Percentiles rank a stretch among this genome's conserved stretches.
Evolutionary conservation across 2,329 filamentous ascomycete genomes (phyloP).

Genomic region (Phialemonium atrogriseum): DNA sequence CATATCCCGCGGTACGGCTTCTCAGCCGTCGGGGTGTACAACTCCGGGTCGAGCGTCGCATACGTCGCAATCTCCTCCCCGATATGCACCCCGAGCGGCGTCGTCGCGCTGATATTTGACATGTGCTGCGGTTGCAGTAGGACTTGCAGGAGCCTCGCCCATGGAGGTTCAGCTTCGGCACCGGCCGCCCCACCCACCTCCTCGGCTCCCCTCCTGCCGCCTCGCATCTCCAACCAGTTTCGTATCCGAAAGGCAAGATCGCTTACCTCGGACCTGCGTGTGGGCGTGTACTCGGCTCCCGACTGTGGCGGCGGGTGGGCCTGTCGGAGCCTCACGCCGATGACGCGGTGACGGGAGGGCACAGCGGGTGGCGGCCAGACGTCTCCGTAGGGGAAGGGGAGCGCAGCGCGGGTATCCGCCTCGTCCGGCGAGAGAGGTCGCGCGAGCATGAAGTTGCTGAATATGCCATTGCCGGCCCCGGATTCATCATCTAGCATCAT

Average conservation of each 20-base stretch:
- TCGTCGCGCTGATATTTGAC: constrained; percentile 10
- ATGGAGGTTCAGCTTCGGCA: constrained; percentile 12
- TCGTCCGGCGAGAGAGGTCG: constrained; percentile 33
- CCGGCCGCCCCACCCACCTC: neutral
- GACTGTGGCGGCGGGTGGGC: constrained; percentile 16
- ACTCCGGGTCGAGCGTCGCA: constrained; percentile 59
- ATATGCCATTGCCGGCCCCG: constrained; percentile 45
- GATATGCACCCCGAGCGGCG: constrained; percentile 35
- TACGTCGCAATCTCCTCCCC: constrained; percentile 54
- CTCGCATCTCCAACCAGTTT: constrained; percentile 63
- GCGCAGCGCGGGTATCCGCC: constrained; percentile 19
- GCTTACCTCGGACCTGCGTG: constrained; percentile 50
- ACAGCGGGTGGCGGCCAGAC: constrained; percentile 72
- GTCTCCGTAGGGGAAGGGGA: constrained; percentile 35
- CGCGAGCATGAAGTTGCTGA: constrained; percentile 61
- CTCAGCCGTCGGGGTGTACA: constrained; percentile 72
- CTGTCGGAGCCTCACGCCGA: constrained; percentile 20
- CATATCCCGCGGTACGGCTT: constrained; percentile 88
- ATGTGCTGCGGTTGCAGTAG: constrained; percentile 2
- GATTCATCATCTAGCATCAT: constrained; percentile 38
- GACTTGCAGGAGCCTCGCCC: constrained; percentile 8
- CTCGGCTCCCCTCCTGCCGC: neutral
- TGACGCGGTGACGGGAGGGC: constrained; percentile 50
- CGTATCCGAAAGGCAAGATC: constrained; percentile 65
- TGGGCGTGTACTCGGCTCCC: constrained; percentile 31